A percentile compares a stretch with the other conserved stretches of the same genome.
Evolutionary conservation across 805 yeast species (phyloP).

Genomic region (Vanderwaltozyma tropicalis): DNA sequence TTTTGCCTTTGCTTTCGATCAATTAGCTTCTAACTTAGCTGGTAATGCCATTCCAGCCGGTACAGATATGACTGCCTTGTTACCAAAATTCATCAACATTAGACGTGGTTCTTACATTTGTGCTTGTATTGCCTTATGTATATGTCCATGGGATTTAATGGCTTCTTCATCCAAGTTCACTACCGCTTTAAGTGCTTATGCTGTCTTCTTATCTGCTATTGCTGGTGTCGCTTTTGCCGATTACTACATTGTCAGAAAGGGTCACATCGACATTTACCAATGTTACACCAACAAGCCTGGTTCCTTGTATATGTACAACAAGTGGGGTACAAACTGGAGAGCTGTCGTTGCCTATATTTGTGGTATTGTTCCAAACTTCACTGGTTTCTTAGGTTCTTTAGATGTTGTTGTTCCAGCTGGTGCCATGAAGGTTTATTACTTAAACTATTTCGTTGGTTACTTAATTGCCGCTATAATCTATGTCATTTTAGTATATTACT

Average conservation of each 20-base stretch:
- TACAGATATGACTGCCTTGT: constrained; percentile 57
- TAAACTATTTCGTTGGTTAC: constrained; percentile 74
- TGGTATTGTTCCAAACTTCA: constrained; percentile 75
- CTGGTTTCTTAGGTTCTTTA: constrained; percentile 80
- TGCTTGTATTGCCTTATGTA: constrained; percentile 57
- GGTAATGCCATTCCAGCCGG: constrained; percentile 66
- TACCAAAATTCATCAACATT: constrained; percentile 57
- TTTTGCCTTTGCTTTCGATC: constrained; percentile 62
- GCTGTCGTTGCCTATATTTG: constrained; percentile 70
- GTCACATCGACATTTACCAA: constrained; percentile 52
- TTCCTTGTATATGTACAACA: constrained; percentile 48
- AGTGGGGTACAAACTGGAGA: constrained; percentile 69
- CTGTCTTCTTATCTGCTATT: constrained; percentile 73
- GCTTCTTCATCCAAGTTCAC: constrained; percentile 64
- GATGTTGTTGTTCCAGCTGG: constrained; percentile 71
- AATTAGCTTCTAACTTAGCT: constrained; percentile 67
- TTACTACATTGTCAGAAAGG: constrained; percentile 64
- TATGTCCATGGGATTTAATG: constrained; percentile 78
- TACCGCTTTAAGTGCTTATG: constrained; percentile 68
- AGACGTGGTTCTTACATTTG: constrained; percentile 75
- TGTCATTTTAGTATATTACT: constrained; percentile 39
- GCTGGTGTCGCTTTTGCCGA: constrained; percentile 69
- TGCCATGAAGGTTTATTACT: constrained; percentile 60
- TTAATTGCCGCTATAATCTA: constrained; percentile 46
- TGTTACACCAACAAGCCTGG: constrained; percentile 43